Evolutionary conservation across 352 stramenopile genomes (phyloP).

Genomic region (Phytopythium mirpurense): DNA sequence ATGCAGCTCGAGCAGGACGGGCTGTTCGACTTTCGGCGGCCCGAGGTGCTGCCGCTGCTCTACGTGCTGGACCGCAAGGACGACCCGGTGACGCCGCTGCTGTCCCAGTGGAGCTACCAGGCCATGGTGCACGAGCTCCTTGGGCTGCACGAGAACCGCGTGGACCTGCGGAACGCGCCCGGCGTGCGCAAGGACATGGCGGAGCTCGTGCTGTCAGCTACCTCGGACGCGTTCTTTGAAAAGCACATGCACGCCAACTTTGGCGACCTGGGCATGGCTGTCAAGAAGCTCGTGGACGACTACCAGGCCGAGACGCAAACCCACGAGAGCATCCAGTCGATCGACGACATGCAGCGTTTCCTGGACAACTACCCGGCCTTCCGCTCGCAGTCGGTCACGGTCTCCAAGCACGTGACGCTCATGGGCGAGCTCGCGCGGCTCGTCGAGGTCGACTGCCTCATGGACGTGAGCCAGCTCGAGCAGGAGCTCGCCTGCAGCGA

Average conservation of each 20-base stretch:
- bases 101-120: slow-evolving; percentile 98
- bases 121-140: slow-evolving; percentile 99
- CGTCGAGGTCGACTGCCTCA: slow-evolving; percentile 94
- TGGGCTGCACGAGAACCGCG: slow-evolving; percentile 96
- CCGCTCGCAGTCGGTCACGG: slow-evolving; percentile 93
- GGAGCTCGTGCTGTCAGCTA: slow-evolving; percentile 95
- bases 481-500: slow-evolving; percentile 86
- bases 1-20: slow-evolving; percentile 94
- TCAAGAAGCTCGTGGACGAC: slow-evolving; percentile 95
- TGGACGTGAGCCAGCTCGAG: slow-evolving; percentile 98
- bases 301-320: slow-evolving; percentile 83
- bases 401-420: slow-evolving; percentile 99
- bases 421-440: slow-evolving; percentile 97
- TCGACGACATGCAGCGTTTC: slow-evolving; percentile 99
- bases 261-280: slow-evolving; percentile 92
- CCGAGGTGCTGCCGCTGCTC: slow-evolving; percentile 69
- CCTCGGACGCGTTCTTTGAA: slow-evolving; percentile 96
- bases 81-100: slow-evolving; percentile 97
- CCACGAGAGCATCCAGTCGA: slow-evolving; percentile 83
- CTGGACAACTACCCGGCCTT: slow-evolving; percentile 98
- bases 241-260: slow-evolving; percentile 98
- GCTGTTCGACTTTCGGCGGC: slow-evolving; percentile 96
- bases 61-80: slow-evolving; percentile 98
- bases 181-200: slow-evolving; percentile 96
- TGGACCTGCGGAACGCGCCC: slow-evolving; percentile 92